Percentiles rank a stretch among this genome's conserved stretches.
Evolutionary conservation across 75 land plant species (phyloP).

Genomic region (Ceratopteris richardii): DNA sequence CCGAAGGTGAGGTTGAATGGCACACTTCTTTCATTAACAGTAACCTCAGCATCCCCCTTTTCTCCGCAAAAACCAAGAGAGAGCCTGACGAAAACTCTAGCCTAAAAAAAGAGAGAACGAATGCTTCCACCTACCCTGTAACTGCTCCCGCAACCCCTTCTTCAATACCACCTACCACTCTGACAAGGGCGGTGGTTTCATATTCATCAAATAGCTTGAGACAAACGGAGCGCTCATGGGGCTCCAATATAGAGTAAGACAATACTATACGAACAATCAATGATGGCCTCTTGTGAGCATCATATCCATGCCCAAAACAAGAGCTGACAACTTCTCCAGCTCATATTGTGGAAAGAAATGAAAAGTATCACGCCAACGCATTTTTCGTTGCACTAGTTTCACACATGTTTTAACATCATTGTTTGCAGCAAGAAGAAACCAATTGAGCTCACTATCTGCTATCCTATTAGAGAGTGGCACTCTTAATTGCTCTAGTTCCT

Average conservation of each 20-base stretch:
- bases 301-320: conserved; percentile 87
- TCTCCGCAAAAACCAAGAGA: no score
- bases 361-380: conserved; percentile 68
- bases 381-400: conserved; percentile 48
- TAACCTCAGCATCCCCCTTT: no score
- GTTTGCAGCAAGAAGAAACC: conserved; percentile 66
- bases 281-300: conserved; percentile 50
- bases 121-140: no score
- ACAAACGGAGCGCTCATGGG: conserved; percentile 66
- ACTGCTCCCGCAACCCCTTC: no score
- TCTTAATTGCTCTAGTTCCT: no score
- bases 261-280: conserved; percentile 79
- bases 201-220: conserved; percentile 85
- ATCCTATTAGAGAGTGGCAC: no score
- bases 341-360: conserved; percentile 49
- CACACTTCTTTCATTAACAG: no score
- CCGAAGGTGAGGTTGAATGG: no score
- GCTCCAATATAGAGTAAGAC: conserved; percentile 41
- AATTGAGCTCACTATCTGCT: conserved; percentile 59
- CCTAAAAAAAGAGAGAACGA: no score
- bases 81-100: no score
- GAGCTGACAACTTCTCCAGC: conserved; percentile 59
- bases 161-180: no score
- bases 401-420: conserved; percentile 36
- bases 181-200: no score